Base-by-base conservation (phyloP, 352 stramenopile species). In the Phytophthora parvispora region DNA sequence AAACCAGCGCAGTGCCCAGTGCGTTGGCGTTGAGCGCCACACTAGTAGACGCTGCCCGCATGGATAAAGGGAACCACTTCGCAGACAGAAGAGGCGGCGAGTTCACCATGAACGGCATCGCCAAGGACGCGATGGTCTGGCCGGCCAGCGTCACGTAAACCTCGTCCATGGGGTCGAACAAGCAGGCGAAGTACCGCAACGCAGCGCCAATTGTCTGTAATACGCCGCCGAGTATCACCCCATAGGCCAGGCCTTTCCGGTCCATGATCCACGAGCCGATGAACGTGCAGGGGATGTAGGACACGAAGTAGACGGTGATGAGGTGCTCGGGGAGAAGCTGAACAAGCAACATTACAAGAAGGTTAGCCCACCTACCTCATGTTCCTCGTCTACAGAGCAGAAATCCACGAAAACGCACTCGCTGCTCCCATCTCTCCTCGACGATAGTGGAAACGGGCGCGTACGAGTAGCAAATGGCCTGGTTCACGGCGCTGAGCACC, bases 61-160 rank as follows among this genome's bases (percentile, higher is more conserved):
- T 78, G 2, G 80, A 91, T 24, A 78, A 63, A 12, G 83, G 83
- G 57, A 93, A 93, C 86, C 86, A 93, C 28, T 91, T 89, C 27
- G 82, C 86, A 1, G 83, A 92, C 12, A 93, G 65, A 32, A 92
- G 78, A 0, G 86, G 75, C 1, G 86, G 83, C 10, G 85, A 91
- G 59, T 93, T 93, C 24, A 93, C 83, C 85, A 93, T 91, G 69
- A 93, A 93, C 22, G 86, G 86, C 83, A 92, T 92, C 0, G 86
- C 86, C 4, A 90, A 59, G 0, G 85, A 87, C 36, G 85, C 83
- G 13, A 93, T 22, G 29, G 83, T 63, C 43, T 93, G 85, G 10
- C 85, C 85, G 1, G 81, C 3, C 16, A 92, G 50, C 12, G 83
- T 87, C 28, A 87, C 18, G 13, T 74, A 61, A 2, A 57, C 68